Conservation (phyloP, 2,329 filamentous ascomycete species). For the Pseudogymnoascus sp. region DNA sequence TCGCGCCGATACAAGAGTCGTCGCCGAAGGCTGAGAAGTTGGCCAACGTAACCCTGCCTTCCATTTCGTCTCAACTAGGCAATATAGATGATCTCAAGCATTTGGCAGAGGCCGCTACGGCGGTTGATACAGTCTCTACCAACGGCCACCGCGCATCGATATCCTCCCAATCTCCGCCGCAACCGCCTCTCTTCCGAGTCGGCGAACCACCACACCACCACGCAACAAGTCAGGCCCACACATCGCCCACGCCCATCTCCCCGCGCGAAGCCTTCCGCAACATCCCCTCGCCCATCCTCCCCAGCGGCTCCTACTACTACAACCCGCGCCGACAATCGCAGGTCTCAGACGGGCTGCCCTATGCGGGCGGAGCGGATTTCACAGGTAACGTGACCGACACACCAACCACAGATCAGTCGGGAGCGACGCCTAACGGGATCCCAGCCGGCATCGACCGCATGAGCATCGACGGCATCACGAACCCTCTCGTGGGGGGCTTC, state of each 20-base stretch:
- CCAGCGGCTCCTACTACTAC: constrained; percentile 13
- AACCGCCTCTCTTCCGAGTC: constrained; percentile 11
- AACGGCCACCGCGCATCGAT: constrained; percentile 18
- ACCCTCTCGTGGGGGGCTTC: constrained; percentile 44
- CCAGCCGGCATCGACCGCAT: constrained; percentile 42
- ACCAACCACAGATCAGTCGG: constrained; percentile 38
- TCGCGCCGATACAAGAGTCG: constrained; percentile 24
- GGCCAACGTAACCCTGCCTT: constrained; percentile 25
- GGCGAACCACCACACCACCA: constrained; percentile 20
- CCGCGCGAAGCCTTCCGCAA: constrained; percentile 30
- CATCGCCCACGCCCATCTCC: constrained; percentile 24
- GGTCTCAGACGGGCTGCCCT: constrained; percentile 18
- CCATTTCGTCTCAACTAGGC: constrained; percentile 24
- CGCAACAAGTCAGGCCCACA: constrained; percentile 17
- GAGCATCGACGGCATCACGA: constrained; percentile 51
- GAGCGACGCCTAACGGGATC: constrained; percentile 35
- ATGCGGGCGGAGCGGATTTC: constrained; percentile 22
- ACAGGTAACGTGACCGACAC: constrained; percentile 35
- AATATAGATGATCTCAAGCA: constrained; percentile 19
- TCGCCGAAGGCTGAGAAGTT: constrained; percentile 22
- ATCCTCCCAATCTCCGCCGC: constrained; percentile 24
- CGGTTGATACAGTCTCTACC: background rate
- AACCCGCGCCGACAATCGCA: constrained; percentile 22
- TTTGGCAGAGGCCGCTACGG: constrained; percentile 17
- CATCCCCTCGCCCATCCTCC: constrained; percentile 30